Conservation (phyloP, 2,329 filamentous ascomycete genomes). For the Lachnellula subtilissima region DNA sequence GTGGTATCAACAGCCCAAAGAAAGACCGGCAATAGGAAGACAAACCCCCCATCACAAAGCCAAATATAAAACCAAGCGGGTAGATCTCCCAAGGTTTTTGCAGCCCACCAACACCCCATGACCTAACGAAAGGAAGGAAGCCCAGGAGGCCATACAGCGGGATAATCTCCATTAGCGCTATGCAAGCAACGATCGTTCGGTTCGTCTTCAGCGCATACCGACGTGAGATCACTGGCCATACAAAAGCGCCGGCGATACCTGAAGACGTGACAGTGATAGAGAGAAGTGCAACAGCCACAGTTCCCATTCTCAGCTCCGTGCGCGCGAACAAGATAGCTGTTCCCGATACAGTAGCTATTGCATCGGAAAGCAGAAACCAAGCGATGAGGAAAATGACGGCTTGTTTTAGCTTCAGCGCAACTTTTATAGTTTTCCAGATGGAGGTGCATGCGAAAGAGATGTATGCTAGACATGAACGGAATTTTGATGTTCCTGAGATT, state of each 20-base stretch:
- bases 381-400: slow-evolving; percentile 74
- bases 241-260: slow-evolving; percentile 82
- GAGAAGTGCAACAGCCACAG: slow-evolving; percentile 83
- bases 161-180: slow-evolving; percentile 84
- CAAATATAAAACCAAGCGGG: slow-evolving; percentile 82
- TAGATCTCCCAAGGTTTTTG: slow-evolving; percentile 98
- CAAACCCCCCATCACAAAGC: slow-evolving; percentile 87
- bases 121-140: slow-evolving; percentile 73
- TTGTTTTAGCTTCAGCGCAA: slow-evolving; percentile 67
- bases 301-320: slow-evolving; percentile 83
- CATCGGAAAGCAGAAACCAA: slow-evolving; percentile 93
- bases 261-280: slow-evolving; percentile 84
- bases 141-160: slow-evolving; percentile 87
- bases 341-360: slow-evolving; percentile 87
- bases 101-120: slow-evolving; percentile 72
- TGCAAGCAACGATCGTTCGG: slow-evolving; percentile 85
- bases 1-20: slow-evolving; percentile 87
- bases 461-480: slow-evolving; percentile 59
- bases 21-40: slow-evolving; percentile 87
- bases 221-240: slow-evolving; percentile 76
- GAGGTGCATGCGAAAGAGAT: slow-evolving; percentile 80
- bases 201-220: slow-evolving; percentile 66
- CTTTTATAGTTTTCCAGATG: slow-evolving; percentile 69
- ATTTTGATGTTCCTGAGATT: slow-evolving; percentile 14
- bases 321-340: slow-evolving; percentile 95